Evolutionary conservation across 108 stramenopile genomes (phyloP), one percentile per base, ranked within the genome.

Genomic region (Aurantiochytrium sp.): DNA sequence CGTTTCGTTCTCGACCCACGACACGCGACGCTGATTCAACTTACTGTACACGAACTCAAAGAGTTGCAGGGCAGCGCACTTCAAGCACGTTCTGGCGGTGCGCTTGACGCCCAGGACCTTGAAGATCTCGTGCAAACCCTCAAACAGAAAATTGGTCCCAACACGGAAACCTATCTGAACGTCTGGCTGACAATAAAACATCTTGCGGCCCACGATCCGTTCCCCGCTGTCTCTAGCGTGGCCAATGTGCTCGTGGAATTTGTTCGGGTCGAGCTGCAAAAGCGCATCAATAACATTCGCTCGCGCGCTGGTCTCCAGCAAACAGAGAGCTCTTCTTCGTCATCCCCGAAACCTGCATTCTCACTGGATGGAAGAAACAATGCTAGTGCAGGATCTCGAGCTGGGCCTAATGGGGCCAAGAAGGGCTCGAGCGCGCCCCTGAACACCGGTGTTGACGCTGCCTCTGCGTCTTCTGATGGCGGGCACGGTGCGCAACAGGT

Each of bases 151-250:
- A 71, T 90, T 18, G 91, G 90, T 42, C 72, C 44, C n/a, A 88
- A 60, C 8, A 89, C 89, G 42, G 57, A 88, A 14, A 28, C 60
- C 16, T 91, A 91, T 72, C 60, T 83, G 49, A 83, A 47, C 19
- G 76, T 96, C 35, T 99, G 97, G 97, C 91, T 92, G 51, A 88
- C 90, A 29, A 88, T 98, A 25, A 90, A 92, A 19, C 87, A 69
- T 18, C 60, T 96, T 14, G 95, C 95, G 89, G 93, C 95, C 25
- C 87, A 87, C 21, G 97, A 99, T 69, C 95, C 97, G 0, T 95
- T 96, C 90, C 95, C 95, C 3, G 60, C 89, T 23, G 96, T 97
- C 14, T 76, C 92, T 0, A 43, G 83, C 4, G 94, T 95, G 4
- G 94, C 95, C n/a, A 53, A 47, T 4, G n/a, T 83, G 8, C 25